phyloP scores from a whole-genome alignment of 768 basidiomycete genomes.

The Russula compacta region DNA sequence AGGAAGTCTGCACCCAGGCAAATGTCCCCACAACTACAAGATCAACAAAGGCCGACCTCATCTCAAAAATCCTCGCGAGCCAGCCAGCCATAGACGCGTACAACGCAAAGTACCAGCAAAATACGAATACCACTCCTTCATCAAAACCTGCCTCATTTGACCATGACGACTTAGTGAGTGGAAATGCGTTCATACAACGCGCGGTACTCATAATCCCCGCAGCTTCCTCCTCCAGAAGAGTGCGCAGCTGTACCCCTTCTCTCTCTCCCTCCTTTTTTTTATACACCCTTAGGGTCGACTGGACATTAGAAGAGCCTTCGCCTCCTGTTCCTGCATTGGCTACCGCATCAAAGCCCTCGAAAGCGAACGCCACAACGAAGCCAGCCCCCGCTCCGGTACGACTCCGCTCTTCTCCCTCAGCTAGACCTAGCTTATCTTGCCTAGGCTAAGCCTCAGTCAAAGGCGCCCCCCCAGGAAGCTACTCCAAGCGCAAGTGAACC shows the following conservation, averaged over 20 bases:
- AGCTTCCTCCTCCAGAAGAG: conserved; percentile 29
- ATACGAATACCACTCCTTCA: conserved; percentile 7
- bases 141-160: conserved; percentile 4
- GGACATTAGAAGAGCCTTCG: background rate
- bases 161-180: conserved; percentile 27
- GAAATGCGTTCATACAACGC: background rate
- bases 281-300: background rate
- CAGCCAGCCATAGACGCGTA: conserved; percentile 43
- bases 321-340: background rate
- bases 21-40: conserved; percentile 40
- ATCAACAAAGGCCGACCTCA: conserved; percentile 59
- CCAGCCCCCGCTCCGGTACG: background rate
- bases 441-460: conserved; percentile 2
- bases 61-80: conserved; percentile 49
- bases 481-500: background rate
- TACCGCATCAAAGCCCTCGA: background rate
- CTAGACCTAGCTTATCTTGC: background rate
- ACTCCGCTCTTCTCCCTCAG: background rate
- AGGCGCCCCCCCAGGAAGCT: background rate
- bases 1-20: conserved; percentile 49
- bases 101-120: conserved; percentile 24
- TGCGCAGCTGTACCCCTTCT: conserved; percentile 13
- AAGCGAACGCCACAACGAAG: background rate
- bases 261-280: background rate
- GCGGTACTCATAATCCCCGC: conserved; percentile 2